Evolutionary conservation across 768 basidiomycete species (phyloP), one percentile per base, ranked within the genome.

Genomic region (Boletus edulis): DNA sequence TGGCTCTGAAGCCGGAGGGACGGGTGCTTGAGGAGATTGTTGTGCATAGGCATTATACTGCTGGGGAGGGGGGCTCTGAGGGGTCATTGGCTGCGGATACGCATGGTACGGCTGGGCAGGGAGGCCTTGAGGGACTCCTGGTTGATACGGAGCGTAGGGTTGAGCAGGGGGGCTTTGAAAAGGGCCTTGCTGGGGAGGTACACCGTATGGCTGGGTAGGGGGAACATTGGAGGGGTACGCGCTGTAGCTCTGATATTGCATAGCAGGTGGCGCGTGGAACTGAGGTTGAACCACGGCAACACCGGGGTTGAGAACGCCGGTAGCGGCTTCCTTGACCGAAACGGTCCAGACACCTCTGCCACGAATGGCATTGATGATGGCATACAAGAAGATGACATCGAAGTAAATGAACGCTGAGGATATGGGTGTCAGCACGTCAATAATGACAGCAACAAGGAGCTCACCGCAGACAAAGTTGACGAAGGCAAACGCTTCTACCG

Each of bases 391-490:
- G 18, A 63, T 42, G 37, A 57, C 49, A 40, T 59, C 61, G 27
- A 55, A 61, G 51, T 68, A 70, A 10, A 68, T 34, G 48, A 70
- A 64, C 15, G 58, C 69, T 66, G 18, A 37, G n/a, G 34, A 39
- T 11, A 22, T 15, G 24, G 32, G 15, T 7, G 32, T 52, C 37
- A 55, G 49, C 20, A 45, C 20, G 12, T 10, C 18, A 17, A 37
- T 37, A 20, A 3, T 15, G 27, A 29, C 37, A 38, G n/a, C 18
- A 39, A 17, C 12, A 11, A 51, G 31, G n/a, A 39, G 5, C 66
- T 3, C 58, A 72, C 69, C 66, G 10, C 38, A 49, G 48, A 58
- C 55, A 57, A 72, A 67, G 49, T 55, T 59, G 17, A 57, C 24
- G 44, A 70, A 68, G 5, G 66, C 42, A 34, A 60, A 44, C 13